Conservation (phyloP, 306 rosid genomes). For the Trifolium fragiferum region DNA sequence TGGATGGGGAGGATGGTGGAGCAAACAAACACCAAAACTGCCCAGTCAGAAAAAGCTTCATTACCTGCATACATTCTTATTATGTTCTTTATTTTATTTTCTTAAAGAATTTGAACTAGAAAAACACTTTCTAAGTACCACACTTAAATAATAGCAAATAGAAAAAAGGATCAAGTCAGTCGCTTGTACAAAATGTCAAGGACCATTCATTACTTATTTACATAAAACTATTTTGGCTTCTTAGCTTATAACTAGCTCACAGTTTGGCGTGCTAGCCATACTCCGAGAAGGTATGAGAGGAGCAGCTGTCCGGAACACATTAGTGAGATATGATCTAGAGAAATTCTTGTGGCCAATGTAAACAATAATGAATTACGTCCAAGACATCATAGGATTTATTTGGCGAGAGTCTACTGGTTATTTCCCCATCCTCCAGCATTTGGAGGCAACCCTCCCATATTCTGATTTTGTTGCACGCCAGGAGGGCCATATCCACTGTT, state of each 20-base stretch:
- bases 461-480: conserved; percentile 50
- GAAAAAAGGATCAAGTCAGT: conserved; percentile 42
- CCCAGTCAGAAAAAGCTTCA: conserved; percentile 40
- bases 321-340: conserved; percentile 34
- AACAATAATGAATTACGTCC: conserved; percentile 41
- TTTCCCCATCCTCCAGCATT: conserved; percentile 62
- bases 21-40: no score
- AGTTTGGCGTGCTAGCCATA: conserved; percentile 62
- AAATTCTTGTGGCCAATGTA: conserved; percentile 55
- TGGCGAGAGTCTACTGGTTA: conserved; percentile 48
- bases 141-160: conserved; percentile 38
- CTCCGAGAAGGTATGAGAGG: conserved; percentile 34
- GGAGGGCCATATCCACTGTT: conserved; percentile 39
- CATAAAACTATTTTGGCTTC: conserved; percentile 41
- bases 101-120: conserved; percentile 43
- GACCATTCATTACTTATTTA: conserved; percentile 37
- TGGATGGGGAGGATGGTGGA: no score
- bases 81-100: conserved; percentile 32
- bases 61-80: background rate
- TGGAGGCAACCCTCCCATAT: conserved; percentile 48
- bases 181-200: conserved; percentile 34
- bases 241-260: conserved; percentile 37
- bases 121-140: conserved; percentile 30
- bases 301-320: conserved; percentile 47
- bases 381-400: conserved; percentile 31